Base-by-base conservation (phyloP, 352 stramenopile genomes). In the Pythium graminicola region DNA sequence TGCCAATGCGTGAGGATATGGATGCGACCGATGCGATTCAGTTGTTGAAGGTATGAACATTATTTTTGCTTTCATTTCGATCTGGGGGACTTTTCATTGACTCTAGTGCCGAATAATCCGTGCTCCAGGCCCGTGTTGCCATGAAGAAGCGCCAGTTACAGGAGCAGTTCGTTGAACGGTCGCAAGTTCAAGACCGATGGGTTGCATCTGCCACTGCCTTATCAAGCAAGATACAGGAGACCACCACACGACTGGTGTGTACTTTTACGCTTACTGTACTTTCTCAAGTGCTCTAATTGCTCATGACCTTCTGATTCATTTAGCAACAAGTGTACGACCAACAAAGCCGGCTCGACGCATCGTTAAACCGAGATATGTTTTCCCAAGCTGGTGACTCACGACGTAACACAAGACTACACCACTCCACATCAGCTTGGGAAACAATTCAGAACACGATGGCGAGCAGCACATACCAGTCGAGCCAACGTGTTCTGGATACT, bases 141-240 rank as follows among this genome's bases (percentile, higher is more conserved):
- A 67, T 69, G 35, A 77, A 77, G 40, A 73, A 63, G 6, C 46
- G 75, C 14, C 42, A 42, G 19, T 52, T 84, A 20, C 72, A 81
- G 40, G 49, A 70, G 16, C 50, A 72, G 33, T 77, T 65, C 29
- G 40, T 71, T 26, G 48, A 62, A 19, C 60, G 66, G 29, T 68
- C 65, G 14, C 51, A 50, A 31, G 51, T 77, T 6, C 73, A 84
- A 49, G 69, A 79, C 33, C 54, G 65, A 26, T 84, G 73, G 73
- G 44, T 69, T 14, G 17, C 48, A 4, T 73, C 65, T 9, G 70
- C 73, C 5, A 46, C 50, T 4, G 57, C 45, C 1, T 26, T 84
- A 6, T 69, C 70, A 2, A 40, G 29, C 14, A 62, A 68, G 16
- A 81, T 81, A 27, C 65, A 81, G 17, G 57, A 76, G 6, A 33